Evolutionary conservation across 371 early-diverging fungal species (phyloP), one percentile per base, ranked within the genome.

Genomic region (Rhizopus microsporus): DNA sequence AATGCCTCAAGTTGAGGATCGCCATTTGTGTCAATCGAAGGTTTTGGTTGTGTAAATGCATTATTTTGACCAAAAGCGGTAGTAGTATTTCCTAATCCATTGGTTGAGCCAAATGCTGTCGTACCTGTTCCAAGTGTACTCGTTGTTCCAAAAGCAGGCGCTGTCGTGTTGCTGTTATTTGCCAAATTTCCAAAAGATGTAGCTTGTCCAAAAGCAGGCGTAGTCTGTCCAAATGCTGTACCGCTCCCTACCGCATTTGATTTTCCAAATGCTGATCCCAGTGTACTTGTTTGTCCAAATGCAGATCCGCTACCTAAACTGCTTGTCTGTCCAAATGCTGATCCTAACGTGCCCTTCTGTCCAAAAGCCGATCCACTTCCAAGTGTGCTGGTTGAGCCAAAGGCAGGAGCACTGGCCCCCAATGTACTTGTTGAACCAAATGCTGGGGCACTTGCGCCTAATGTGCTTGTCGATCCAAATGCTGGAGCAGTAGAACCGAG

Each of bases 1-100:
- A 71, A 82, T 13, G 80, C 76, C 16, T 66, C 60, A 17, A 71
- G 49, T 16, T 71, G 75, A 10, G 69, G 60, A 15, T 37, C 16
- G 8, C 51, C 57, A 5, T 53, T 44, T 4, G 47, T 39, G 17
- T 52, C 9, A 13, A 45, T 33, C 4, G 56, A n/a, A 16, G 57
- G 31, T 29, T 32, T 23, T 9, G 54, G 55, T 56, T 55, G 53
- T 35, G 51, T 68, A 65, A 62, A 62, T 32, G 54, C 67, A 51
- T 38, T 56, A 16, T 50, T 8, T 32, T 37, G 48, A n/a, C 59
- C 60, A 61, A 62, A 56, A 35, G 67, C 57, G 43, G 29, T 16
- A 4, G 52, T 7, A 7, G 53, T 51, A 15, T 46, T 45, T 35
- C 37, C 7, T 1, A 38, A 33, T 45, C 39, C 23, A 51, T n/a